Evolutionary conservation across 169 alveolate genomes (phyloP).

Genomic region (Cryptosporidium parvum): DNA sequence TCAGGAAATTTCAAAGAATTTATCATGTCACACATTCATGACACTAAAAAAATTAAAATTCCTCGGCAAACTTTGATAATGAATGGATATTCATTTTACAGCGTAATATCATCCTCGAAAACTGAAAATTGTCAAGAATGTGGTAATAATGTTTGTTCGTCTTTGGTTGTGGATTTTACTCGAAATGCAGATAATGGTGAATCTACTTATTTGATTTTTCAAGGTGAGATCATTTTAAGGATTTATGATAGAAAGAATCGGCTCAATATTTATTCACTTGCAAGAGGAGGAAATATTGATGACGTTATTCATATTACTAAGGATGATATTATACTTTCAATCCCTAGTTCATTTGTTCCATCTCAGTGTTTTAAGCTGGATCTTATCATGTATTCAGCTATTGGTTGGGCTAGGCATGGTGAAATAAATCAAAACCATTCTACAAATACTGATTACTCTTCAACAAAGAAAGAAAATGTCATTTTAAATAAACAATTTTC

Average conservation of each 20-base stretch:
- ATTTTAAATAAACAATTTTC: constrained; percentile 6
- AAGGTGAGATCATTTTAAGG: constrained; percentile 66
- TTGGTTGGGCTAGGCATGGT: constrained; percentile 29
- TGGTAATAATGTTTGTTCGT: constrained; percentile 41
- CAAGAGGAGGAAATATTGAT: constrained; percentile 32
- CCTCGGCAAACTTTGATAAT: constrained; percentile 40
- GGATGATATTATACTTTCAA: constrained; percentile 34
- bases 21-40: constrained; percentile 63
- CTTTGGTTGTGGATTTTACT: constrained; percentile 67
- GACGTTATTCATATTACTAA: constrained; percentile 37
- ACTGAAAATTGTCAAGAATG: constrained; percentile 31
- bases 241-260: constrained; percentile 35
- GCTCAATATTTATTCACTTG: constrained; percentile 26
- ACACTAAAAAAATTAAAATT: constrained; percentile 11
- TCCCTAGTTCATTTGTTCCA: constrained; percentile 24
- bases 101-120: constrained; percentile 44
- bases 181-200: constrained; percentile 74
- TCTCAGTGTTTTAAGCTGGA: constrained; percentile 48
- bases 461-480: not conserved
- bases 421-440: not conserved
- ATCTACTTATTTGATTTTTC: constrained; percentile 73
- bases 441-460: not conserved
- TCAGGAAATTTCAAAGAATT: constrained; percentile 67
- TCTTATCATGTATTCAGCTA: constrained; percentile 49
- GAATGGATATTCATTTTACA: constrained; percentile 69